Evolutionary conservation across 352 stramenopile genomes (phyloP), one percentile per base, ranked within the genome.

Genomic region (Porosira glacialis): DNA sequence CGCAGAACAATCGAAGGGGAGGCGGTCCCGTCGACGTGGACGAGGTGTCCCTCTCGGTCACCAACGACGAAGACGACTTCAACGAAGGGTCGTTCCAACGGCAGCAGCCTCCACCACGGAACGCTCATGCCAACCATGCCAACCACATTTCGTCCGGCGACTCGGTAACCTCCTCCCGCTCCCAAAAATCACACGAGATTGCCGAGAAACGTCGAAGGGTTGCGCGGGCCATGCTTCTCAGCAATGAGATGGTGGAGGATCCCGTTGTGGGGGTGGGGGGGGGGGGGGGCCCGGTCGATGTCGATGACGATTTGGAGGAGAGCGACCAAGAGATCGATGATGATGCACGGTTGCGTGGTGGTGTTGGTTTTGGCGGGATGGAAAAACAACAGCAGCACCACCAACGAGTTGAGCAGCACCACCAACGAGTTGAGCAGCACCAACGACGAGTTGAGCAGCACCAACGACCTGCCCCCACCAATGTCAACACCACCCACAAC

Each of bases 191-290:
- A 22, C 38, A 58, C 27, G 71, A 75, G 15, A 75, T 80, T 49
- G 61, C 61, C 24, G 49, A 80, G 24, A 44, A 50, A 17, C 45
- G 71, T 21, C 59, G 71, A 51, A 57, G 72, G 56, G 62, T 72
- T 10, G 72, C 72, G 2, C 59, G 72, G 35, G 72, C 72, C 17
- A 81, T 81, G 72, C 38, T 81, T 10, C 51, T 76, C 30, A 81
- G 72, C 59, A 51, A 69, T 17, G 65, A 76, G 33, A 55, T 81
- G 59, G 72, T 81, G 4, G 53, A 81, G 33, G 72, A 80, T 68
- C 64, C 63, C 26, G 55, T 80, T 38, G 2, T 24, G 15, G 36
- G 22, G 35, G 24, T 19, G 13, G 15, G 15, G 35, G 15, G 15
- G 35, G 8, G 15, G 35, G 35, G 15, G 8, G 35, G 35, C 8